A percentile compares a stretch with the other conserved stretches of the same genome.
Conservation (phyloP, 1,139 yeast species). For the Pichia cactophila region DNA sequence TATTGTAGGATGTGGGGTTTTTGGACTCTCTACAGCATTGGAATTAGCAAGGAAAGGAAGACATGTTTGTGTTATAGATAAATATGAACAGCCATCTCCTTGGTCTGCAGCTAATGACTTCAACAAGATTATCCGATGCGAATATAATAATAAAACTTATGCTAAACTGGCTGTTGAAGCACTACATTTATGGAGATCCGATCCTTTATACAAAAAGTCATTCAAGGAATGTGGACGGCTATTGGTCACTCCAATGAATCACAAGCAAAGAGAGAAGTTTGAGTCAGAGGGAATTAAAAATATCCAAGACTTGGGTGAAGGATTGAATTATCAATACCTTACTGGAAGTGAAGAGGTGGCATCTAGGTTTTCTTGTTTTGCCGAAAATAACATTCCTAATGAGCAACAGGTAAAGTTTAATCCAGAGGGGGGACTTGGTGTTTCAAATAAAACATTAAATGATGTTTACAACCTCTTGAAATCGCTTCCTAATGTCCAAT, state of each 20-base stretch:
- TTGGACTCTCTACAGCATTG: conserved; percentile 34
- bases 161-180: conserved; percentile 38
- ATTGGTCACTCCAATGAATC: conserved; percentile 21
- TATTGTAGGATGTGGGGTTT: conserved; percentile 32
- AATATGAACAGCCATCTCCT: conserved; percentile 37
- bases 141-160: conserved; percentile 33
- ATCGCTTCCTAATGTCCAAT: conserved; percentile 22
- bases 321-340: conserved; percentile 12
- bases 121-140: conserved; percentile 42
- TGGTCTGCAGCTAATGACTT: conserved; percentile 43
- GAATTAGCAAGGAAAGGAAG: conserved; percentile 24
- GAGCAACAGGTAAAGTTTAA: conserved; percentile 18
- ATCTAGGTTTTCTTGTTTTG: conserved; percentile 10
- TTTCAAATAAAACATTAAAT: conserved; percentile 28
- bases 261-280: conserved; percentile 13
- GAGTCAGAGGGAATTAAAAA: conserved; percentile 16
- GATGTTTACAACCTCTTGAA: conserved; percentile 20
- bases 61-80: conserved; percentile 33
- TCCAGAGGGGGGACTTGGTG: conserved; percentile 31
- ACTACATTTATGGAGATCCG: conserved; percentile 32
- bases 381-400: conserved; percentile 12
- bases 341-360: conserved; percentile 9
- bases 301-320: conserved; percentile 23
- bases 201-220: conserved; percentile 29
- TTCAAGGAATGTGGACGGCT: conserved; percentile 33